Percentiles rank a stretch among this genome's conserved stretches.
Evolutionary conservation across 1,284 basidiomycete genomes (phyloP).

Genomic region (Cryptococcus sp.): DNA sequence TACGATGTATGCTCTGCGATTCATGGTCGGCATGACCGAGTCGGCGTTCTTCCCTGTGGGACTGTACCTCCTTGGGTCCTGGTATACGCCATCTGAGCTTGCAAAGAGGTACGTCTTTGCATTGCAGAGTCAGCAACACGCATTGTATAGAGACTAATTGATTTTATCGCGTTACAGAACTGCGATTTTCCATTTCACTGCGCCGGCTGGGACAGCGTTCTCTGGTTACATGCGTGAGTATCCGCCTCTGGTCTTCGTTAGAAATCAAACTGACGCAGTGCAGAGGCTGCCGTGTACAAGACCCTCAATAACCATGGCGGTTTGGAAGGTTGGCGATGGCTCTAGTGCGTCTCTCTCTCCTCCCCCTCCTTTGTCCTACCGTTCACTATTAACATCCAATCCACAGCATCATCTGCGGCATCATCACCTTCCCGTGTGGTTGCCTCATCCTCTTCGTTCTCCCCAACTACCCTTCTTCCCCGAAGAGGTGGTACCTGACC

Average conservation of each 20-base stretch:
- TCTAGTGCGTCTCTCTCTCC: neutral
- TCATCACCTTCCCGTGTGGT: neutral
- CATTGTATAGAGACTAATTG: no score
- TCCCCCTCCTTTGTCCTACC: neutral
- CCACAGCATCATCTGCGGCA: neutral
- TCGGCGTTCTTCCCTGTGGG: conserved; percentile 13
- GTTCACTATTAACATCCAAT: neutral
- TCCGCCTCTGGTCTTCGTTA: no score
- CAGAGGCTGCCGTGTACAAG: neutral
- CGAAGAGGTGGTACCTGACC: neutral
- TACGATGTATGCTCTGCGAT: conserved; percentile 10
- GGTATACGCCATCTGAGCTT: conserved; percentile 10
- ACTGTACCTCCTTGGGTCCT: conserved; percentile 2
- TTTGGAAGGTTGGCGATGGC: neutral
- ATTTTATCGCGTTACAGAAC: neutral
- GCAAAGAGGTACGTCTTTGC: neutral
- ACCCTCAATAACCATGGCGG: neutral
- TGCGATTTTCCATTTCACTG: conserved; percentile 9
- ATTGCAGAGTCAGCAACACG: no score
- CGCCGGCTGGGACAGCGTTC: neutral
- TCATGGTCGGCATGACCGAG: conserved; percentile 7
- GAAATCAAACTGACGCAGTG: no score
- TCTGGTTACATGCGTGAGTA: neutral
- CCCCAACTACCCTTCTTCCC: neutral
- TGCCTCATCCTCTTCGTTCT: neutral